Base-by-base conservation (phyloP, 495 filamentous ascomycete species). In the Tuber microsphaerosporum region DNA sequence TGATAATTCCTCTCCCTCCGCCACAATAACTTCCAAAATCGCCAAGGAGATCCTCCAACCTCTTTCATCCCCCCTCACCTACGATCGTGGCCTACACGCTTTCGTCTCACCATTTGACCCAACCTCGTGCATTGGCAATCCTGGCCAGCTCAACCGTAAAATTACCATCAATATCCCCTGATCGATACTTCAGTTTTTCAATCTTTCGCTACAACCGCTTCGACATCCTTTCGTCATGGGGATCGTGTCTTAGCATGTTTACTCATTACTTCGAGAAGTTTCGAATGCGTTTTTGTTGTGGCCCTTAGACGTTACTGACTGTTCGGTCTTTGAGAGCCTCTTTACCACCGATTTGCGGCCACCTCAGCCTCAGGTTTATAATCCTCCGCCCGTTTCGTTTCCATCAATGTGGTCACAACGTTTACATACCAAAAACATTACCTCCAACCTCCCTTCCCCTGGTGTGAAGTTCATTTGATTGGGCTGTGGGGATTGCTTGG, bases 11-110 rank as follows among this genome's bases (percentile, higher is more conserved):
- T 19, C 56, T 14, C 14, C 12, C 56, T 34, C 56, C 56, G 56
- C 56, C 56, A 65, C 56, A 65, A 31, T 65, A 65, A 26, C 56
- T 65, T 65, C 26, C 56, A 65, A 65, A 65, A 34, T 65, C 56
- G 56, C 56, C 56, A 65, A 65, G 56, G 26, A 65, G 56, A 65
- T 79, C 78, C 76, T 79, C 76, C 77, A 79, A 79, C 77, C 77
- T 79, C 77, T 77, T 78, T 76, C 76, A 75, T 79, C 76, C 77
- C 78, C 78, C 78, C 77, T 79, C 77, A 79, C 77, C 56, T 71
- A 79, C 76, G 69, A 71, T 76, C 73, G 56, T 76, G 45, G 44
- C 71, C 43, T 48, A 79, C 76, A 77, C 76, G 77, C 76, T 65
- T 44, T 70, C 76, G 73, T 45, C 41, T 39, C 76, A 73, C 43